Percentiles rank a stretch among this genome's conserved stretches.
Evolutionary conservation across 257 asterid species (phyloP).

Genomic region (Oldenlandia corymbosa): DNA sequence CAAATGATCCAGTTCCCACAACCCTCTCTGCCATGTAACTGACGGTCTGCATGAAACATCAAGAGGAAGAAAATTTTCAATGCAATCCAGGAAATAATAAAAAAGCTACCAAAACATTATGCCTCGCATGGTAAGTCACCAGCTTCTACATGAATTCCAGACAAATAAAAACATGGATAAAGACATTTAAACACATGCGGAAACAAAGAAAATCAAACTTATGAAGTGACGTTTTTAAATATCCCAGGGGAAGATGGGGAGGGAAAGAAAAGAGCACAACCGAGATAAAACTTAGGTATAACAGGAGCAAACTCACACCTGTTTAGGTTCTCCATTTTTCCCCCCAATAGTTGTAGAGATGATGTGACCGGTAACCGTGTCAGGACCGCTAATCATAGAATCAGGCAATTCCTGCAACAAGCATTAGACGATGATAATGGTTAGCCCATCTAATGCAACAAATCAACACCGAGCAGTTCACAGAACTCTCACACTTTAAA

Average conservation of each 20-base stretch:
- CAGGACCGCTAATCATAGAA: conserved; percentile 63
- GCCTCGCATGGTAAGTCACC: not conserved
- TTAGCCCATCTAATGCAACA: not conserved
- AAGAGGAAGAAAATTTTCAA: not conserved
- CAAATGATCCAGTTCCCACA: conserved; percentile 56
- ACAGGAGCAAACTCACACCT: conserved; percentile 32
- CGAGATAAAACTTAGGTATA: not conserved
- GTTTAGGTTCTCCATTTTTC: conserved; percentile 94
- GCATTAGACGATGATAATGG: conserved; percentile 20
- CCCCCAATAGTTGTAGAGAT: conserved; percentile 92
- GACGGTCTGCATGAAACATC: conserved; percentile 35
- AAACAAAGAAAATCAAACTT: not conserved
- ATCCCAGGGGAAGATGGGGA: not conserved
- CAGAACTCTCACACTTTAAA: conserved; percentile 3
- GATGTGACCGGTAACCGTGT: conserved; percentile 80
- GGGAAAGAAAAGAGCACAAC: not conserved
- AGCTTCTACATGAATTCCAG: not conserved
- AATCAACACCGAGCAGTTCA: not conserved
- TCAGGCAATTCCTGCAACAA: conserved; percentile 66
- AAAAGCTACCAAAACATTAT: not conserved
- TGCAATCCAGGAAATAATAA: not conserved
- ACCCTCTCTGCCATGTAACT: conserved; percentile 62
- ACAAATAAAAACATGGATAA: not conserved
- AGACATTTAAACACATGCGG: not conserved
- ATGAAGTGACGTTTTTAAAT: not conserved